Evolutionary conservation across 371 early-diverging fungal genomes (phyloP).

Genomic region (Ecytonucleospora hepatopenaei): DNA sequence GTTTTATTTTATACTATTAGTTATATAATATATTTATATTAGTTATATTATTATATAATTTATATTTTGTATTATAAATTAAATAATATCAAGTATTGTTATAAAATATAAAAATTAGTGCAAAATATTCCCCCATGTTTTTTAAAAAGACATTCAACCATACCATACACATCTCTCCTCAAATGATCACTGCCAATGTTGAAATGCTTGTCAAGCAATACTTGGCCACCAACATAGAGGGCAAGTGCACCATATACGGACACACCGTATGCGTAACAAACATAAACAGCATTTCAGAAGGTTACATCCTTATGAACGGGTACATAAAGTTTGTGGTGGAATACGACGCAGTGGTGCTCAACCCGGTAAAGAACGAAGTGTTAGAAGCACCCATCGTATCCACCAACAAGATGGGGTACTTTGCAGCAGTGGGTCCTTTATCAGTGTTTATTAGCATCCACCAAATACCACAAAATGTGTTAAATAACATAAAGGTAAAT

Average conservation of each 20-base stretch:
- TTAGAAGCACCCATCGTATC: conserved; percentile 80
- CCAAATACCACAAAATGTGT: conserved; percentile 58
- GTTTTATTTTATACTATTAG: too few relatives aligned
- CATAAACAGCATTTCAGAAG: conserved; percentile 47
- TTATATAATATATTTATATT: too few relatives aligned
- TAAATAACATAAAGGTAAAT: conserved; percentile 67
- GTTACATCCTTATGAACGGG: conserved; percentile 59
- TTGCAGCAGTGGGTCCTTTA: conserved; percentile 85
- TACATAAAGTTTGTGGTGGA: conserved; percentile 75
- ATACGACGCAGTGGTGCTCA: conserved; percentile 88
- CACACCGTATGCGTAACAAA: conserved; percentile 50
- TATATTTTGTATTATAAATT: too few relatives aligned
- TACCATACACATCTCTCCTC: conserved; percentile 46
- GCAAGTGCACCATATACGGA: conserved; percentile 51
- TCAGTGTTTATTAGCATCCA: conserved; percentile 80
- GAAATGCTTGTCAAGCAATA: conserved; percentile 46
- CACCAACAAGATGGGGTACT: conserved; percentile 90
- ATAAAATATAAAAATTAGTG: too few relatives aligned
- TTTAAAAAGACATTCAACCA: conserved; percentile 48
- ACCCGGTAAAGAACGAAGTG: conserved; percentile 87
- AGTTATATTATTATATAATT: too few relatives aligned
- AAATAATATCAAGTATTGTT: too few relatives aligned
- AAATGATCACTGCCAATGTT: conserved; percentile 47
- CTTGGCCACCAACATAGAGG: conserved; percentile 50
- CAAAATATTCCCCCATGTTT: conserved; percentile 50